Evolutionary conservation across 2,329 filamentous ascomycete genomes (phyloP).

Genomic region (Cryphonectria carpinicola): DNA sequence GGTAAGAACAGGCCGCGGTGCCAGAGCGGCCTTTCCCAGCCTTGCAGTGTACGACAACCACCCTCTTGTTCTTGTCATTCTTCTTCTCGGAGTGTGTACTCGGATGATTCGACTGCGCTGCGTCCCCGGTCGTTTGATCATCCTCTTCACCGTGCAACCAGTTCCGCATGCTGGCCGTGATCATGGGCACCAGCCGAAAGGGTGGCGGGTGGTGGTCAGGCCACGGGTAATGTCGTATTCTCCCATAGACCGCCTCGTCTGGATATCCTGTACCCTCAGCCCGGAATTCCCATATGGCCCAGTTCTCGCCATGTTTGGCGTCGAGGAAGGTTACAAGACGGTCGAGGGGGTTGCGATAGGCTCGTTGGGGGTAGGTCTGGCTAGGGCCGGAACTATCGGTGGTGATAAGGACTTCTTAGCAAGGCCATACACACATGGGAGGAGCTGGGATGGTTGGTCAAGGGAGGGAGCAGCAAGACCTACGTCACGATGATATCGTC

Average conservation of each 20-base stretch:
- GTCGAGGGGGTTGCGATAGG: constrained; percentile 92
- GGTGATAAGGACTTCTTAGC: constrained; percentile 35
- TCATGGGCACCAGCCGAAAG: constrained; percentile 83
- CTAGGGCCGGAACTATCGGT: constrained; percentile 83
- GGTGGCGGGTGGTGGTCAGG: constrained; percentile 97
- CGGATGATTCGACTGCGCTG: constrained; percentile 30
- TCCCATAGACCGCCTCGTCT: constrained; percentile 82
- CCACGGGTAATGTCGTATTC: constrained; percentile 92
- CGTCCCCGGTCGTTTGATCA: not conserved
- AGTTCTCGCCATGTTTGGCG: constrained; percentile 77
- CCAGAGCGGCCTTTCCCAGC: constrained; percentile 94
- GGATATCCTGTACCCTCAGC: constrained; percentile 96
- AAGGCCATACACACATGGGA: not conserved
- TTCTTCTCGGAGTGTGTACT: constrained; percentile 18
- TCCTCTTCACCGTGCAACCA: constrained; percentile 68
- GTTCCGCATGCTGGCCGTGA: constrained; percentile 90
- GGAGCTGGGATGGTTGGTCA: not conserved
- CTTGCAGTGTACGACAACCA: constrained; percentile 95
- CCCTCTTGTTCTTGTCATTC: constrained; percentile 49
- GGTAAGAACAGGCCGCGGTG: constrained; percentile 83
- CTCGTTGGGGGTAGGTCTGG: constrained; percentile 84
- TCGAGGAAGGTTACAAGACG: constrained; percentile 87
- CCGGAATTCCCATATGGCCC: constrained; percentile 98
- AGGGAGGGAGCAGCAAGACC: constrained; percentile 31
- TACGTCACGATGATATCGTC: constrained; percentile 72